Conservation (phyloP, 2,329 filamentous ascomycete genomes). For the Arthroderma sp. region DNA sequence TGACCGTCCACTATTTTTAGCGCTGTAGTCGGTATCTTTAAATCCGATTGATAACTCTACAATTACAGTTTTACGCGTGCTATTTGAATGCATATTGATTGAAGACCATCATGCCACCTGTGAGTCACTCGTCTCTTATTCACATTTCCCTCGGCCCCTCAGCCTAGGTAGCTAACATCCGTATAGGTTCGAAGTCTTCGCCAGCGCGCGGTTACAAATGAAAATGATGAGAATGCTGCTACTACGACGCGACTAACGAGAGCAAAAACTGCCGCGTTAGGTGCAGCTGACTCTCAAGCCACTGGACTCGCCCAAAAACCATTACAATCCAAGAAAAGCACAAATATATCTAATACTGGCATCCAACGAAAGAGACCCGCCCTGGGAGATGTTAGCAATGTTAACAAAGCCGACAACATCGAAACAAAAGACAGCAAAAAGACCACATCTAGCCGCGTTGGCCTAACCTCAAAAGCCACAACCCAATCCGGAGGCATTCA, state of each 20-base stretch:
- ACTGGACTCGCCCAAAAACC: constrained; percentile 50
- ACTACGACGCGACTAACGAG: constrained; percentile 72
- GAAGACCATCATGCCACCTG: constrained; percentile 40
- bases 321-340: constrained; percentile 57
- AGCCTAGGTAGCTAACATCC: constrained; percentile 29
- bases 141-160: background rate
- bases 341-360: constrained; percentile 34
- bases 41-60: background rate
- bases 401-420: constrained; percentile 57
- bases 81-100: constrained; percentile 5
- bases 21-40: background rate
- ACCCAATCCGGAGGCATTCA: constrained; percentile 68
- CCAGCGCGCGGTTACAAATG: constrained; percentile 67
- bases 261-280: constrained; percentile 69
- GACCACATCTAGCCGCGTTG: constrained; percentile 46
- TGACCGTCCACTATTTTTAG: background rate
- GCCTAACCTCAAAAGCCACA: constrained; percentile 63
- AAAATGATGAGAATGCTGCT: constrained; percentile 82
- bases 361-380: constrained; percentile 63
- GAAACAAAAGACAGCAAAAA: constrained; percentile 58
- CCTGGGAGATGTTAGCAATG: constrained; percentile 90
- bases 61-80: background rate
- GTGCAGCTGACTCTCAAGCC: constrained; percentile 31
- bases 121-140: constrained; percentile 28
- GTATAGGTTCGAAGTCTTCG: constrained; percentile 55